Evolutionary conservation across 1,284 basidiomycete species (phyloP).

Genomic region (Naganishia cerealis): DNA sequence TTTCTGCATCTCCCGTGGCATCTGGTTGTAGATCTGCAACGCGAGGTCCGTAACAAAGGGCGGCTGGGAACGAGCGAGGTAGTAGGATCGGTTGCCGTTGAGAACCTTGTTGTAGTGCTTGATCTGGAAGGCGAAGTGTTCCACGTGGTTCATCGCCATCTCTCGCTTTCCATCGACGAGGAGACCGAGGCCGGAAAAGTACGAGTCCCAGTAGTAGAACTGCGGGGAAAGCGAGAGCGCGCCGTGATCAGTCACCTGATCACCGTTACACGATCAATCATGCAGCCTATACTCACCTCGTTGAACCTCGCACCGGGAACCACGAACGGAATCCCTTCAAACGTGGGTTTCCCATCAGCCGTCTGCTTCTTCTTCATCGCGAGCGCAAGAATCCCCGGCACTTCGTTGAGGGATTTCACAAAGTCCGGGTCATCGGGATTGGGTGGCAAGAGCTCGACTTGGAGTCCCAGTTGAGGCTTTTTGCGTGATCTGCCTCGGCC

Average conservation of each 20-base stretch:
- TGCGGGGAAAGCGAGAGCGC: conserved; percentile 46
- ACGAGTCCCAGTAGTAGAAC: conserved; percentile 90
- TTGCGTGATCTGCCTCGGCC: conserved; percentile 55
- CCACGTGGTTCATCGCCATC: conserved; percentile 95
- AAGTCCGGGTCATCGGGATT: conserved; percentile 82
- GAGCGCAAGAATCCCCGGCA: conserved; percentile 88
- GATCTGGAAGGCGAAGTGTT: conserved; percentile 99
- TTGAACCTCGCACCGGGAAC: conserved; percentile 97
- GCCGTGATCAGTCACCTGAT: too few relatives aligned
- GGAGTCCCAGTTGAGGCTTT: conserved; percentile 84
- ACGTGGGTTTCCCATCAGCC: conserved; percentile 67
- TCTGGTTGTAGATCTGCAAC: conserved; percentile 92
- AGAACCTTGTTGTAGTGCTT: conserved; percentile 84
- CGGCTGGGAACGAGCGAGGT: conserved; percentile 91
- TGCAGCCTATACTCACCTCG: too few relatives aligned
- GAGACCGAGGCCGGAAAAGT: conserved; percentile 90
- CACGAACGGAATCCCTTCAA: conserved; percentile 93
- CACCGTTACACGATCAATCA: too few relatives aligned
- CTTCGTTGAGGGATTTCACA: conserved; percentile 88
- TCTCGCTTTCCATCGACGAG: conserved; percentile 89
- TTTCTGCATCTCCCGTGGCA: conserved; percentile 77
- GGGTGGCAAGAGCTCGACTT: conserved; percentile 82
- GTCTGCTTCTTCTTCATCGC: conserved; percentile 88
- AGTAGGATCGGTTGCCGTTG: conserved; percentile 58
- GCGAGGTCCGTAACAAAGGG: conserved; percentile 99